A percentile compares a stretch with the other conserved stretches of the same genome.
Conservation (phyloP, 768 basidiomycete genomes). For the Panaeolus papilionaceus region DNA sequence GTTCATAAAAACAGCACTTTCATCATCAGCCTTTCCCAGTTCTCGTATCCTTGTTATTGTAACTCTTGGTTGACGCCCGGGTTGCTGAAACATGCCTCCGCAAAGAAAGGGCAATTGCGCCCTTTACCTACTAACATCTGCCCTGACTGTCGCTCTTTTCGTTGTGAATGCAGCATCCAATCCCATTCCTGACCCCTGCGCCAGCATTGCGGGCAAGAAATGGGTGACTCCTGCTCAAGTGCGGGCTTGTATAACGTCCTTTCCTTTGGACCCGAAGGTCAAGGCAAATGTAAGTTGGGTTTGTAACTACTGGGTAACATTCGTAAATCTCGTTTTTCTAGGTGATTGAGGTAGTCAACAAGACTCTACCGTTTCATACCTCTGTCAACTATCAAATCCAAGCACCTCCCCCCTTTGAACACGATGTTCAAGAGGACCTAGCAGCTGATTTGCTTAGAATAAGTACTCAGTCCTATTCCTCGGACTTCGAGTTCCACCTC, state of each 20-base stretch:
- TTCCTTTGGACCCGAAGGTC: slow-evolving; percentile 50
- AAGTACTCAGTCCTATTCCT: slow-evolving; percentile 45
- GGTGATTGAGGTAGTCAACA: slow-evolving; percentile 64
- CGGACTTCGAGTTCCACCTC: slow-evolving; percentile 62
- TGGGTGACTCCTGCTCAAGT: slow-evolving; percentile 61
- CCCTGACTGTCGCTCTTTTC: neutral
- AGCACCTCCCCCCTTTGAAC: slow-evolving; percentile 57
- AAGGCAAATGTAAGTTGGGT: slow-evolving; percentile 51
- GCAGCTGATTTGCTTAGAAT: slow-evolving; percentile 56
- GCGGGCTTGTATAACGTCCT: slow-evolving; percentile 56
- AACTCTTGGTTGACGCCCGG: neutral
- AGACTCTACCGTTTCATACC: slow-evolving; percentile 65
- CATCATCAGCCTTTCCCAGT: neutral
- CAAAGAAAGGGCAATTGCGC: slow-evolving; percentile 18
- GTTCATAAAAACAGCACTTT: neutral
- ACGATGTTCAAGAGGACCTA: slow-evolving; percentile 64
- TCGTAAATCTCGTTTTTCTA: slow-evolving; percentile 25
- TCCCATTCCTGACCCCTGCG: slow-evolving; percentile 50
- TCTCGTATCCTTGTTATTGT: neutral
- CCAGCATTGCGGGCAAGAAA: slow-evolving; percentile 56
- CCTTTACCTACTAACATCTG: slow-evolving; percentile 7
- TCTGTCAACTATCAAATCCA: slow-evolving; percentile 65
- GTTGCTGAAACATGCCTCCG: neutral
- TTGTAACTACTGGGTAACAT: neutral
- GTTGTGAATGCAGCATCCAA: slow-evolving; percentile 15